These are phyloP conservation scores for Boletus vermiculosoides DNA, from an alignment of 768 basidiomycete genomes.

Conservation along the genomic window DNA sequence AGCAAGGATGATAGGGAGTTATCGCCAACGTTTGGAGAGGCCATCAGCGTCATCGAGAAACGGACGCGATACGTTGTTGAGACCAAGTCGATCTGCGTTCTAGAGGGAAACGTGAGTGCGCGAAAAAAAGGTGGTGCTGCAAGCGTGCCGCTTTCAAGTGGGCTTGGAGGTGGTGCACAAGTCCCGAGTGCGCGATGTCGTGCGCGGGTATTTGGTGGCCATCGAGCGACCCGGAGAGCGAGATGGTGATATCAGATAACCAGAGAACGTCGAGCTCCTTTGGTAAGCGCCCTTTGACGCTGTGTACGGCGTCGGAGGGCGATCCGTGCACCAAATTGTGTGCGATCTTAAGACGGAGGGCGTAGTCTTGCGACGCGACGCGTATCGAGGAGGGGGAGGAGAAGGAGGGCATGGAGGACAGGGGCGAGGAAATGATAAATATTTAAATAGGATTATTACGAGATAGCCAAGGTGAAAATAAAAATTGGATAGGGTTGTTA, in stretches of 20 bases:
- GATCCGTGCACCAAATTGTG: constrained; percentile 42
- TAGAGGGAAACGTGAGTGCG: constrained; percentile 30
- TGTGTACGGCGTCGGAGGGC: constrained; percentile 30
- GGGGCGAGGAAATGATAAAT: constrained; percentile 5
- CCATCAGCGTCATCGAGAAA: constrained; percentile 47
- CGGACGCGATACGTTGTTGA: constrained; percentile 55
- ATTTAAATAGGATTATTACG: constrained; percentile 19
- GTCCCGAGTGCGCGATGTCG: constrained; percentile 48
- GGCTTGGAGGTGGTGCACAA: constrained; percentile 47
- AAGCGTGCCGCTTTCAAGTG: constrained; percentile 50
- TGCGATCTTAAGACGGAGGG: constrained; percentile 45
- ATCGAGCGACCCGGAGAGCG: constrained; percentile 55
- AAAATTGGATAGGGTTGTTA: constrained; percentile 18
- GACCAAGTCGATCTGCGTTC: constrained; percentile 60
- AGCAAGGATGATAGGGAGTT: constrained; percentile 2
- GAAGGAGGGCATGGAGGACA: constrained; percentile 33
- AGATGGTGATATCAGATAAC: constrained; percentile 48
- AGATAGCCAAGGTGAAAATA: constrained; percentile 28
- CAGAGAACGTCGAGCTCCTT: constrained; percentile 48
- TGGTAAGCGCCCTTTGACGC: constrained; percentile 36
- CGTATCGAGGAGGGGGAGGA: constrained; percentile 36
- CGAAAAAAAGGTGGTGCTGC: not conserved
- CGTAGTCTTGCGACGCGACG: constrained; percentile 43
- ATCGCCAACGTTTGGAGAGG: constrained; percentile 39
- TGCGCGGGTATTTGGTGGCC: constrained; percentile 38